phyloP scores from a whole-genome alignment of 2,329 filamentous ascomycete species.

The Hypocrella siamensis region DNA sequence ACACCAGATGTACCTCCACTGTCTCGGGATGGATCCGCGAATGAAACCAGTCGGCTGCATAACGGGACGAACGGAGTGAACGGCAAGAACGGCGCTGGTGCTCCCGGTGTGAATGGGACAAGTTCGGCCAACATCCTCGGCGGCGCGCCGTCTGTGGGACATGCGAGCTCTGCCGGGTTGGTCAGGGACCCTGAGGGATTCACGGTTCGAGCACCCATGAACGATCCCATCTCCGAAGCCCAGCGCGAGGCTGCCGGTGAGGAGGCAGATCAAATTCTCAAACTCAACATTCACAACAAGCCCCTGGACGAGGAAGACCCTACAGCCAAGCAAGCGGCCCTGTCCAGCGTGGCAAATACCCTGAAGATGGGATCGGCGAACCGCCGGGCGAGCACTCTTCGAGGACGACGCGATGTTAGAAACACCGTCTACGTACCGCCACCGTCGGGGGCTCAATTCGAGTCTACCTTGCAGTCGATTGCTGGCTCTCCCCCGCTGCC shows the following conservation, averaged over 20 bases:
- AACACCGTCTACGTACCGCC: slow-evolving; percentile 74
- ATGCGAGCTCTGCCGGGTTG: slow-evolving; percentile 19
- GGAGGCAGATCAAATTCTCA: slow-evolving; percentile 53
- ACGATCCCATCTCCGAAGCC: slow-evolving; percentile 56
- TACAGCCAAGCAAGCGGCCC: slow-evolving; percentile 54
- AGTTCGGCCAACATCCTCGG: slow-evolving; percentile 30
- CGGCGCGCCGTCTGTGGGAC: slow-evolving; percentile 33
- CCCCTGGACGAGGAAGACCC: slow-evolving; percentile 67
- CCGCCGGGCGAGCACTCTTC: slow-evolving; percentile 58
- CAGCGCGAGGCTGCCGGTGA: slow-evolving; percentile 45
- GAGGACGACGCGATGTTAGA: slow-evolving; percentile 79
- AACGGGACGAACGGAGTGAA: slow-evolving; percentile 30
- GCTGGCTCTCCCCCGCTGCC: slow-evolving; percentile 6
- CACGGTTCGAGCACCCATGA: slow-evolving; percentile 48
- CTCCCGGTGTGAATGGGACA: slow-evolving; percentile 30
- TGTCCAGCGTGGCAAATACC: slow-evolving; percentile 62
- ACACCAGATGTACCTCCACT: slow-evolving; percentile 26
- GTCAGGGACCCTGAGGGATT: slow-evolving; percentile 59
- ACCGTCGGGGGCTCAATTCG: slow-evolving; percentile 1
- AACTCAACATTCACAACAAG: slow-evolving; percentile 63
- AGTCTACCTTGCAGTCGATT: slow-evolving; percentile 1
- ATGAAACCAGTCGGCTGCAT: slow-evolving; percentile 14
- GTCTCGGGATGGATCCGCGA: slow-evolving; percentile 11
- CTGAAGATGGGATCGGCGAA: slow-evolving; percentile 51
- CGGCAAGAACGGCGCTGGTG: slow-evolving; percentile 12